These are phyloP conservation scores for Petunia axillaris DNA, from an alignment of 257 asterid genomes.

Conservation along the genomic window DNA sequence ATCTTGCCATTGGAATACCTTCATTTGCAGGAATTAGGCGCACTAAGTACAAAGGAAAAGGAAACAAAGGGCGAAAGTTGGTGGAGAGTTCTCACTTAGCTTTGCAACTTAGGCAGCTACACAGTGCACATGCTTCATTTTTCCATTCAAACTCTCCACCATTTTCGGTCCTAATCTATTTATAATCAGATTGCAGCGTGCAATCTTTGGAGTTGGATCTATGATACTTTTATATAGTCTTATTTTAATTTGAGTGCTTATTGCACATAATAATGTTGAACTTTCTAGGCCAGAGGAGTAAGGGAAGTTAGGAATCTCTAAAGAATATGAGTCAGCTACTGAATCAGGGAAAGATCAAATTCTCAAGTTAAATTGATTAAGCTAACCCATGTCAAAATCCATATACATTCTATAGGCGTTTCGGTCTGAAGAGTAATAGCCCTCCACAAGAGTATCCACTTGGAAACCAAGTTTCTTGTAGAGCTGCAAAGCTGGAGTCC, in stretches of 20 bases:
- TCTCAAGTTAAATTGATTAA: background rate
- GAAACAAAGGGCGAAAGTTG: too few species aligned
- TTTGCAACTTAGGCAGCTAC: background rate
- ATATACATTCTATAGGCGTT: slow-evolving; percentile 86
- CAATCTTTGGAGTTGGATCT: background rate
- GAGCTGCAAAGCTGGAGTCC: slow-evolving; percentile 68
- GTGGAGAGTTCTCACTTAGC: background rate
- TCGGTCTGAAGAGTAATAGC: slow-evolving; percentile 76
- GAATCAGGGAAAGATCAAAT: background rate
- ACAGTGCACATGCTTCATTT: background rate
- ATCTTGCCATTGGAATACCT: too few species aligned
- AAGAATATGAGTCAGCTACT: background rate
- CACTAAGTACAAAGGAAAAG: too few species aligned
- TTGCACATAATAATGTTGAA: background rate
- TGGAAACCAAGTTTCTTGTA: slow-evolving; percentile 79
- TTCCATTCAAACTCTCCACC: background rate
- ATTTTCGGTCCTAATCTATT: background rate
- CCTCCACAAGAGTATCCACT: slow-evolving; percentile 66
- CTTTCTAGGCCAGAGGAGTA: background rate
- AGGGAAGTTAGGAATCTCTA: background rate
- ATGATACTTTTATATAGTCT: background rate
- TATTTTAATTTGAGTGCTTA: background rate
- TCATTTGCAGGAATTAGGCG: too few species aligned
- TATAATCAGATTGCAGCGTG: background rate
- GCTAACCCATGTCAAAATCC: slow-evolving; percentile 54